Conservation (phyloP, 805 yeast species). For the Priceomyces carsonii region DNA sequence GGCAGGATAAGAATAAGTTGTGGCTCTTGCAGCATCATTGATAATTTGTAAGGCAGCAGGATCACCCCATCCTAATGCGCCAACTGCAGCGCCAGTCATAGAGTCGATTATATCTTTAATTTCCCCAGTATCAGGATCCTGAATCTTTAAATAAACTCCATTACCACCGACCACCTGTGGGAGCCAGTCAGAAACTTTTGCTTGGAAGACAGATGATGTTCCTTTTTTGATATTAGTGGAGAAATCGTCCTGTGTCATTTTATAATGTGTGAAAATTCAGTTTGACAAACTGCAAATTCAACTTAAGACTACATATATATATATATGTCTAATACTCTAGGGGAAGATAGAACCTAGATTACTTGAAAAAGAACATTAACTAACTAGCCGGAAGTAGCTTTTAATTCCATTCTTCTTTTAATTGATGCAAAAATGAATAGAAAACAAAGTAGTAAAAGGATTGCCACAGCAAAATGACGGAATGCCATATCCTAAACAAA, state of each 20-base stretch:
- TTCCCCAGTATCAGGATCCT: slow-evolving; percentile 37
- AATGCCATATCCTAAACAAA: no score
- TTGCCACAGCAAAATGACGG: no score
- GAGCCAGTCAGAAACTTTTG: slow-evolving; percentile 33
- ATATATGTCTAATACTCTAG: no score
- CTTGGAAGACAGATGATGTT: slow-evolving; percentile 46
- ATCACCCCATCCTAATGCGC: slow-evolving; percentile 33
- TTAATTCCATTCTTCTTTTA: no score
- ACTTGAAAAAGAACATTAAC: no score
- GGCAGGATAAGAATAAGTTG: slow-evolving; percentile 25
- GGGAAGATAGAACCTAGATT: no score
- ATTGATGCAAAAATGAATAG: no score
- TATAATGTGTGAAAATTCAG: no score
- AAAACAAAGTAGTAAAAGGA: no score
- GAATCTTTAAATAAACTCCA: slow-evolving; percentile 41
- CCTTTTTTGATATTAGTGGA: slow-evolving; percentile 2
- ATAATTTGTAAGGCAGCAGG: slow-evolving; percentile 18
- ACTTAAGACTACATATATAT: no score
- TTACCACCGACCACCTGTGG: slow-evolving; percentile 43
- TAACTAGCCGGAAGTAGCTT: no score
- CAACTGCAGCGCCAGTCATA: slow-evolving; percentile 31
- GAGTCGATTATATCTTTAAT: slow-evolving; percentile 24
- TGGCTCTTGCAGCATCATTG: slow-evolving; percentile 19
- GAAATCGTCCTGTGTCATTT: background rate
- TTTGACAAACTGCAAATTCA: no score